A percentile compares a stretch with the other conserved stretches of the same genome.
Evolutionary conservation across 768 basidiomycete genomes (phyloP).

Genomic region (Pleurotus pulmonarius): DNA sequence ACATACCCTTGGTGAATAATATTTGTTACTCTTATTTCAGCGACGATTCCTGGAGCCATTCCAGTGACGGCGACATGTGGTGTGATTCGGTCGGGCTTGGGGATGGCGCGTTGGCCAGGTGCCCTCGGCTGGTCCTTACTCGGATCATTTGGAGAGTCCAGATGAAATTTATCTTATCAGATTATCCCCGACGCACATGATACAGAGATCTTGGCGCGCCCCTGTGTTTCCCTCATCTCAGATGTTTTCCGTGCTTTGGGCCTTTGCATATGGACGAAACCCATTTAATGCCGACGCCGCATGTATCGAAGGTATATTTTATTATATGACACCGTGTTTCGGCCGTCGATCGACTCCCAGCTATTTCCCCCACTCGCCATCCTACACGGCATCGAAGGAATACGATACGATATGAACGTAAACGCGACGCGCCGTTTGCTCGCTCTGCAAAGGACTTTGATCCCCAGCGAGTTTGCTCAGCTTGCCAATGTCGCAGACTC

Average conservation of each 20-base stretch:
- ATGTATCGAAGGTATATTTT: not conserved
- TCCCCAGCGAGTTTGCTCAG: not conserved
- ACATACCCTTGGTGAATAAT: too few species aligned
- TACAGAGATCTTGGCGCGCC: too few species aligned
- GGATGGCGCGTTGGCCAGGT: too few species aligned
- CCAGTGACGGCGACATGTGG: too few species aligned
- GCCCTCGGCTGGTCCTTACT: too few species aligned
- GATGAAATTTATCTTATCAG: not conserved
- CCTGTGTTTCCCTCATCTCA: not conserved
- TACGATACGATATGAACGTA: not conserved
- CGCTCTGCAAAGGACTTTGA: conserved; percentile 1
- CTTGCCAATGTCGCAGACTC: not conserved
- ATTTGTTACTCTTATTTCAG: too few species aligned
- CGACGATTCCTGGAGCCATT: too few species aligned
- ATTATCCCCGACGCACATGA: not conserved
- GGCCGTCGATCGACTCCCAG: not conserved
- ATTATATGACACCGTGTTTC: too few species aligned
- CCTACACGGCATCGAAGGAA: not conserved
- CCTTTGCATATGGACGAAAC: not conserved
- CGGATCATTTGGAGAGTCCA: too few species aligned
- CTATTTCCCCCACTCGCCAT: not conserved
- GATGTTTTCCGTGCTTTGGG: not conserved
- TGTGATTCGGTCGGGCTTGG: too few species aligned
- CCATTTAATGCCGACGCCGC: not conserved
- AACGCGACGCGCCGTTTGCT: not conserved